Base-by-base conservation (phyloP, 257 asterid species). In the Gentiana straminea region DNA sequence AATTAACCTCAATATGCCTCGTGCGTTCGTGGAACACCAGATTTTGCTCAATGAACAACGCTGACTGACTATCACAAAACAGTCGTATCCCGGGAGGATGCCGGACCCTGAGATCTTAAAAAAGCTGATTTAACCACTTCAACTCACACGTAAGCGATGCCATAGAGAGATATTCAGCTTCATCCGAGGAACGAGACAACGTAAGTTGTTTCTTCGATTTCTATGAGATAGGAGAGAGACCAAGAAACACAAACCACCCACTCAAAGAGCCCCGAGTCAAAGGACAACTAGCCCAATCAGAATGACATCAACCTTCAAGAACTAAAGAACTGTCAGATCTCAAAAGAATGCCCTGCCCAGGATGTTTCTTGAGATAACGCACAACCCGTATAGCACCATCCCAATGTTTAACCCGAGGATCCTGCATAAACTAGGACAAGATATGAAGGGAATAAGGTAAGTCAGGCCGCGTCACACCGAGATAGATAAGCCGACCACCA, bases 391-490 rank as follows among this genome's bases (percentile, higher is more conserved):
- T 4, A 5, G 61, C 61, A 10, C 7, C 61, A 13, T 41, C 61
- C 61, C 50, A 57, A 57, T 57, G 61, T 1, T 57, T 36, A 2
- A 3, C 34, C 13, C 51, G 34, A 38, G 44, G 61, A 37, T 38
- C 34, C 15, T 57, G 61, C 61, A 57, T 57, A 57, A 57, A 57
- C 8, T 57, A 51, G 3, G 34, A 12, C 39, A 58, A 15, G 8
- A 32, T 43, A 32, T 58, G 63, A 9, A 58, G 53, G 24, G 37
- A 58, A 8, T 58, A 58, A 1, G 63, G 39, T 5, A 58, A 43
- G 32, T 58, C 52, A 24, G 52, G 52, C 9, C 63, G 1, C 1
- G 52, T 58, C 37, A 58, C 63, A 32, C 53, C 44, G 43, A 58
- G 7, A 15, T 58, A 58, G 24, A 58, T 58, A 24, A 58, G 11